These are phyloP conservation scores for Phialocephala sp. DNA, from an alignment of 2,329 filamentous ascomycete species.

Conservation along the genomic window DNA sequence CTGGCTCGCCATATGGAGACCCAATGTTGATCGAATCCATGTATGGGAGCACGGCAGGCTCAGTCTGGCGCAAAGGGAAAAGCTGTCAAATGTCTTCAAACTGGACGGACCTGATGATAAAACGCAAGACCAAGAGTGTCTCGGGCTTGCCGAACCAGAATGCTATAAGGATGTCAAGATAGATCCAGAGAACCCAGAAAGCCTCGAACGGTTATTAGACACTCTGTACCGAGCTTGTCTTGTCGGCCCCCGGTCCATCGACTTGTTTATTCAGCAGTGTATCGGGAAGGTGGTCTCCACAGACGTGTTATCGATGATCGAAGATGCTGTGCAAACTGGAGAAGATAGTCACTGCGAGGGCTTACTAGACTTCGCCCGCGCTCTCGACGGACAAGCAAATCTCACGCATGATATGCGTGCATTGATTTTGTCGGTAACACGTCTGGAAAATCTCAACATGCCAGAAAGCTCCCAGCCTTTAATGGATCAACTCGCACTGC, in stretches of 20 bases:
- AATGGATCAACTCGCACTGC: neutral
- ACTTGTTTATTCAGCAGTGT: slow-evolving; percentile 13
- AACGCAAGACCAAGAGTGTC: neutral
- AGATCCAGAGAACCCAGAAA: neutral
- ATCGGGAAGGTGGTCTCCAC: neutral
- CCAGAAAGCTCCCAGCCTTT: neutral
- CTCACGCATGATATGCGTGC: neutral
- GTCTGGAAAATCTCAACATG: neutral
- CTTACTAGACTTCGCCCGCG: neutral
- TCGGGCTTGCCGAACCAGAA: slow-evolving; percentile 1
- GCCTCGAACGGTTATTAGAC: neutral
- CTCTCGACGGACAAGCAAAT: neutral
- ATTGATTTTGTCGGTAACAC: neutral
- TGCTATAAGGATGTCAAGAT: slow-evolving; percentile 9
- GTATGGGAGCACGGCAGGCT: slow-evolving; percentile 11
- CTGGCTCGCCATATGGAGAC: slow-evolving; percentile 3
- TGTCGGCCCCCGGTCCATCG: slow-evolving; percentile 9
- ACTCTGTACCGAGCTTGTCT: slow-evolving; percentile 8
- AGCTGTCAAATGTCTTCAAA: slow-evolving; percentile 9
- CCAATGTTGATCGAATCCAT: slow-evolving; percentile 8
- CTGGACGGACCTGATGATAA: slow-evolving; percentile 11
- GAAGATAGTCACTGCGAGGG: neutral
- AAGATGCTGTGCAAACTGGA: slow-evolving; percentile 1
- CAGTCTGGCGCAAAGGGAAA: neutral
- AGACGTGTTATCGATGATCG: neutral